Evolutionary conservation across 2,329 filamentous ascomycete genomes (phyloP).

Genomic region (Ascochyta viciae-villosae): DNA sequence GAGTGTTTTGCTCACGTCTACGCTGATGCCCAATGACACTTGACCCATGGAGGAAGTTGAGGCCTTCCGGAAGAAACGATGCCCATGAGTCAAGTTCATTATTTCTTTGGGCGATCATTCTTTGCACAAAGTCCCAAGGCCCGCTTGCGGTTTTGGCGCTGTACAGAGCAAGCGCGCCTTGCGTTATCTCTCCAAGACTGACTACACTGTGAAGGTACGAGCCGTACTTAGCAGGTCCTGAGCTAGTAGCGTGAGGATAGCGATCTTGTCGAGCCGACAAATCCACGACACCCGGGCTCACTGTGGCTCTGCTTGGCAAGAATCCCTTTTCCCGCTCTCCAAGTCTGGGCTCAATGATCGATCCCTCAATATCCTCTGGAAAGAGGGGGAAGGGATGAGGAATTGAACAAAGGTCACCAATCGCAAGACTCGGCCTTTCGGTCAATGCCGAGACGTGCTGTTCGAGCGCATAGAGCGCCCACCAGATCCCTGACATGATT

Average conservation of each 20-base stretch:
- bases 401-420: constrained; percentile 39
- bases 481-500: constrained; percentile 48
- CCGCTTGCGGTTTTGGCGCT: constrained; percentile 32
- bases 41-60: constrained; percentile 21
- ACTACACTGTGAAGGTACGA: constrained; percentile 28
- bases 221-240: constrained; percentile 28
- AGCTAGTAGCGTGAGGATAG: not conserved
- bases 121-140: constrained; percentile 48
- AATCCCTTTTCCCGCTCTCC: constrained; percentile 1
- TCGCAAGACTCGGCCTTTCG: constrained; percentile 46
- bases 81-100: constrained; percentile 46
- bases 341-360: constrained; percentile 13
- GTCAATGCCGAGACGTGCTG: constrained; percentile 45
- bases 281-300: not conserved
- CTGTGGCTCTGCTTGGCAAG: not conserved
- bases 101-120: constrained; percentile 34
- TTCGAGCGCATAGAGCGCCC: constrained; percentile 50
- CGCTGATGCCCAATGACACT: not conserved
- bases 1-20: constrained; percentile 25
- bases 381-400: constrained; percentile 42
- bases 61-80: constrained; percentile 32
- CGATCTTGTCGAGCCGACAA: not conserved
- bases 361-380: constrained; percentile 32
- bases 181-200: constrained; percentile 38
- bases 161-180: constrained; percentile 46